Percentiles rank a stretch among this genome's conserved stretches.
phyloP scores from a whole-genome alignment of 2,329 filamentous ascomycete genomes.

The Talaromyces sp. region DNA sequence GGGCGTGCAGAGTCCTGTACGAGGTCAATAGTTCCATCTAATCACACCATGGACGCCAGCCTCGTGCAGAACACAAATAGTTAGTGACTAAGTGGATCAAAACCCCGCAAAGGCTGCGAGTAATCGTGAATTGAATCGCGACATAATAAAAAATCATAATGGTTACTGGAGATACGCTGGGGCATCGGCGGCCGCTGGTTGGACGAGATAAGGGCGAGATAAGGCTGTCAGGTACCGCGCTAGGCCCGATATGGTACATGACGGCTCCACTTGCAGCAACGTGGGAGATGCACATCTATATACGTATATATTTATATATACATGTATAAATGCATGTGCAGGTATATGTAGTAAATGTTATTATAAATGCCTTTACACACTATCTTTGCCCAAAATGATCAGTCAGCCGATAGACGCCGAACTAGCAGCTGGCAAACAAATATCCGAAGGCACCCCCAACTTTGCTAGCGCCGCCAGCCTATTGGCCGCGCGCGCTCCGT shows the following conservation, averaged over 20 bases:
- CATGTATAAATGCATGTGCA: background rate
- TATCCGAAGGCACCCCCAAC: background rate
- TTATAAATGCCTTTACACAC: background rate
- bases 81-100: background rate
- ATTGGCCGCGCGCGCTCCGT: background rate
- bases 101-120: background rate
- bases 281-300: too few relatives aligned
- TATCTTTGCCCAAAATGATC: background rate
- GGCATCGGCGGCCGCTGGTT: slow-evolving; percentile 3
- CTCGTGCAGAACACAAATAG: background rate
- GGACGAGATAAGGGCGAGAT: slow-evolving; percentile 10
- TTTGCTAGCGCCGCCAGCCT: background rate
- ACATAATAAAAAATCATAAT: slow-evolving; percentile 7
- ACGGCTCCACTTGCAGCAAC: background rate
- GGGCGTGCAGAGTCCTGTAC: background rate
- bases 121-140: background rate
- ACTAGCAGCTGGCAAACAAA: background rate
- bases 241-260: background rate
- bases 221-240: background rate
- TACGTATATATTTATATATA: background rate
- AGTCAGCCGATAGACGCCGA: background rate
- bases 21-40: background rate
- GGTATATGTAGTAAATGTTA: too few relatives aligned
- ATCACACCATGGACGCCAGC: background rate
- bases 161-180: background rate